phyloP scores from a whole-genome alignment of 169 alveolate genomes.

The Perkinsus olseni region DNA sequence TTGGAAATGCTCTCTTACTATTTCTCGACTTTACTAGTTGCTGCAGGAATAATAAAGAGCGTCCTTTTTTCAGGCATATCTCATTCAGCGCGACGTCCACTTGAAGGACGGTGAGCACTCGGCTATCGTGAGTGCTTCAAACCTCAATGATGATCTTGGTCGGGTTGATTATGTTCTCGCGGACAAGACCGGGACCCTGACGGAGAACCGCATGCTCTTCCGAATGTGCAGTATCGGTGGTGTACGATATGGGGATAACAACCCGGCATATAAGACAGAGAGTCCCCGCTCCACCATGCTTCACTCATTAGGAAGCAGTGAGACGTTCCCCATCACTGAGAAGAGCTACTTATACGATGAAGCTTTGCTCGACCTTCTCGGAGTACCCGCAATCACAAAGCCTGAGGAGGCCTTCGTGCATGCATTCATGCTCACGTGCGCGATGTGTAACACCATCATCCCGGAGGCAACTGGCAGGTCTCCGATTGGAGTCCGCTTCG shows the following conservation, averaged over 20 bases:
- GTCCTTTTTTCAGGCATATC: background rate
- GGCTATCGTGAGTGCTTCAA: background rate
- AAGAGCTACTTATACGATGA: background rate
- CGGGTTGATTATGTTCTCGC: slow-evolving; percentile 15
- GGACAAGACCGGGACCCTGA: slow-evolving; percentile 40
- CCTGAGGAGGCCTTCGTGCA: background rate
- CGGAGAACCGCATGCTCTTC: slow-evolving; percentile 27
- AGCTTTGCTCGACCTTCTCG: background rate
- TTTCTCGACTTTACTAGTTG: too few species aligned
- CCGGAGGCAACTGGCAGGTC: background rate
- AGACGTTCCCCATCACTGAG: background rate
- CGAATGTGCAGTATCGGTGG: background rate
- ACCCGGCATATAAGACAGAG: background rate
- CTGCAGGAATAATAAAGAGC: background rate
- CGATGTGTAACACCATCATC: slow-evolving; percentile 14
- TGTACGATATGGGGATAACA: background rate
- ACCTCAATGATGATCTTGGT: slow-evolving; percentile 6
- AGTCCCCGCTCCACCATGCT: too few species aligned
- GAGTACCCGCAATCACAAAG: background rate
- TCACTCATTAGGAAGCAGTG: background rate
- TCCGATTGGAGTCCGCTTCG: background rate
- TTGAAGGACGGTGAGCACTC: background rate
- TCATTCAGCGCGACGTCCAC: background rate
- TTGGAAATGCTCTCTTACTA: background rate
- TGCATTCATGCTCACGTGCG: background rate